Evolutionary conservation across 805 yeast genomes (phyloP).

Genomic region (Lachancea meyersii): DNA sequence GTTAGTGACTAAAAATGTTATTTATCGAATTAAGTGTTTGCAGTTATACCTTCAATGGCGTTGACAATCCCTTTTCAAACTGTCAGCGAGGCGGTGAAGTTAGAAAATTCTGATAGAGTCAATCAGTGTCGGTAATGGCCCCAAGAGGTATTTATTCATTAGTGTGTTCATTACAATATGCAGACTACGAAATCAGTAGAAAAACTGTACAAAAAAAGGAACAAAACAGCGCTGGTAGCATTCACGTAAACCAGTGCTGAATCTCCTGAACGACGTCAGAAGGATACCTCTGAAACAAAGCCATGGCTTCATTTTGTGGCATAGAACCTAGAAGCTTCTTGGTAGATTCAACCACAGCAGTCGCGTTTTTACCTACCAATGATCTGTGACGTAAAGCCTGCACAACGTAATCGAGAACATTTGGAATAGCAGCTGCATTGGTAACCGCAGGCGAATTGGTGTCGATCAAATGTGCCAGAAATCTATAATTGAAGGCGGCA

Average conservation of each 20-base stretch:
- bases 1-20: too few species aligned
- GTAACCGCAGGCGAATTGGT: constrained; percentile 54
- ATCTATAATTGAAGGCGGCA: constrained; percentile 76
- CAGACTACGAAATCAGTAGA: not conserved
- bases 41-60: too few species aligned
- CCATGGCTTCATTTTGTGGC: constrained; percentile 65
- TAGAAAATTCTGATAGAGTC: too few species aligned
- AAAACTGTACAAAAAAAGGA: not conserved
- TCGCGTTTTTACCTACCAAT: constrained; percentile 66
- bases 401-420: constrained; percentile 60
- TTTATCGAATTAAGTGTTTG: too few species aligned
- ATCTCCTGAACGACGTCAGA: constrained; percentile 54
- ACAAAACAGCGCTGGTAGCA: not conserved
- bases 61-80: too few species aligned
- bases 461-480: constrained; percentile 65
- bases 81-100: too few species aligned
- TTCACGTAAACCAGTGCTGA: constrained; percentile 49
- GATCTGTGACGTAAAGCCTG: constrained; percentile 68
- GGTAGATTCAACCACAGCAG: constrained; percentile 52
- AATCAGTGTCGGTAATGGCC: not conserved
- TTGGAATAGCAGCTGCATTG: constrained; percentile 43
- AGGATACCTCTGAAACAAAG: constrained; percentile 55
- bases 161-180: constrained; percentile 2
- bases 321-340: constrained; percentile 57
- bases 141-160: not conserved